Conservation (phyloP, 169 alveolate genomes). For the Cryptosporidium andersoni region DNA sequence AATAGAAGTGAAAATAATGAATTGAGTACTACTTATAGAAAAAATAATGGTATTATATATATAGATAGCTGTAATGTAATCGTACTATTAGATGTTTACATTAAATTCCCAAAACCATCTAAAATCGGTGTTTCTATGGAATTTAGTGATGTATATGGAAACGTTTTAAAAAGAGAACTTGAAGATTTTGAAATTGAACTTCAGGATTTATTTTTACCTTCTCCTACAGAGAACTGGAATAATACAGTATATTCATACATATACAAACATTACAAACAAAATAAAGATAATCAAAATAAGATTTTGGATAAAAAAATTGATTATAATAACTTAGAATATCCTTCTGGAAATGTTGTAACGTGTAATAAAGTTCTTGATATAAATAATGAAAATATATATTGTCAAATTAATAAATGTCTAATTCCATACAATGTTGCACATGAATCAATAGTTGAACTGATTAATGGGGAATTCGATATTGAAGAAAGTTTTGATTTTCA, state of each 20-base stretch:
- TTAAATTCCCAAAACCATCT: constrained; percentile 32
- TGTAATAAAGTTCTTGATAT: constrained; percentile 43
- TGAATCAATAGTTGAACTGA: background rate
- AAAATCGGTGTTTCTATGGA: constrained; percentile 5
- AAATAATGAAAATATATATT: background rate
- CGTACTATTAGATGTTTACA: constrained; percentile 22
- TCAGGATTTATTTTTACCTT: constrained; percentile 52
- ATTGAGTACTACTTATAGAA: background rate
- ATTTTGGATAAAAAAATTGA: background rate
- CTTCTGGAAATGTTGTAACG: background rate
- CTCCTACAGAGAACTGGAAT: constrained; percentile 2
- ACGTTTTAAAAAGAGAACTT: background rate
- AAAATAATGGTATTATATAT: background rate
- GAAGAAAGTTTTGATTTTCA: constrained; percentile 40
- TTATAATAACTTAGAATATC: background rate
- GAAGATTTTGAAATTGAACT: constrained; percentile 10
- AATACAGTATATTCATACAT: background rate
- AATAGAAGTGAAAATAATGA: background rate
- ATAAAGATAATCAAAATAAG: too few relatives aligned
- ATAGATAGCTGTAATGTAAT: background rate
- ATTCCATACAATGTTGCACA: constrained; percentile 4
- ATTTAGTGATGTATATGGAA: constrained; percentile 35
- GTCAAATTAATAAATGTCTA: constrained; percentile 8
- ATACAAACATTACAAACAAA: too few relatives aligned
- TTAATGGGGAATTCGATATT: constrained; percentile 11